Evolutionary conservation across 257 asterid genomes (phyloP).

Genomic region (Gentiana straminea): DNA sequence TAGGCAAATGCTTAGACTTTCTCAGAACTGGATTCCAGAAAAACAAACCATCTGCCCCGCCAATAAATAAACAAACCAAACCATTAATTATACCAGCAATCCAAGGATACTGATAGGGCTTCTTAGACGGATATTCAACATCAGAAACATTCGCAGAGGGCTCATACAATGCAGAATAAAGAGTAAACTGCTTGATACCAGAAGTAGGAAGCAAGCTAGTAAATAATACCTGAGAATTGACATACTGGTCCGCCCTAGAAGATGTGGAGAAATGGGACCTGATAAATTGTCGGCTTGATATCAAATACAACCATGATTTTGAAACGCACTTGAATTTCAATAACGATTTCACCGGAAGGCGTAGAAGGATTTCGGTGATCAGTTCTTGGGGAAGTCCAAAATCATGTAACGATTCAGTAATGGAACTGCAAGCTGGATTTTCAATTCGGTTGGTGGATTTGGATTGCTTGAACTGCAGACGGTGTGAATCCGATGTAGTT

Average conservation of each 20-base stretch:
- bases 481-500: no score
- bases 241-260: not conserved
- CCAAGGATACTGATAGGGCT: not conserved
- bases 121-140: conserved; percentile 12
- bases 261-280: conserved; percentile 7
- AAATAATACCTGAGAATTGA: not conserved
- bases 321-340: conserved; percentile 11
- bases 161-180: conserved; percentile 8
- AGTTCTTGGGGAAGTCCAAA: conserved; percentile 10
- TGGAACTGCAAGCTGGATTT: no score
- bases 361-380: conserved; percentile 18
- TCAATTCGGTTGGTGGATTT: no score
- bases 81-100: conserved; percentile 24
- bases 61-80: conserved; percentile 15
- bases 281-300: conserved; percentile 2
- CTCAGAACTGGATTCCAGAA: conserved; percentile 22
- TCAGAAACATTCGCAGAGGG: not conserved
- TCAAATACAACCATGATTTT: conserved; percentile 4
- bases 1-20: conserved; percentile 12
- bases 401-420: no score
- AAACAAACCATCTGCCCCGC: conserved; percentile 4
- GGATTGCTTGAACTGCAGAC: no score
- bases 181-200: conserved; percentile 14
- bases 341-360: conserved; percentile 27
- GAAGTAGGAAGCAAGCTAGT: conserved; percentile 4